Evolutionary conservation across 2,329 filamentous ascomycete species (phyloP), one percentile per base, ranked within the genome.

Genomic region (Verticillium klebahnii): DNA sequence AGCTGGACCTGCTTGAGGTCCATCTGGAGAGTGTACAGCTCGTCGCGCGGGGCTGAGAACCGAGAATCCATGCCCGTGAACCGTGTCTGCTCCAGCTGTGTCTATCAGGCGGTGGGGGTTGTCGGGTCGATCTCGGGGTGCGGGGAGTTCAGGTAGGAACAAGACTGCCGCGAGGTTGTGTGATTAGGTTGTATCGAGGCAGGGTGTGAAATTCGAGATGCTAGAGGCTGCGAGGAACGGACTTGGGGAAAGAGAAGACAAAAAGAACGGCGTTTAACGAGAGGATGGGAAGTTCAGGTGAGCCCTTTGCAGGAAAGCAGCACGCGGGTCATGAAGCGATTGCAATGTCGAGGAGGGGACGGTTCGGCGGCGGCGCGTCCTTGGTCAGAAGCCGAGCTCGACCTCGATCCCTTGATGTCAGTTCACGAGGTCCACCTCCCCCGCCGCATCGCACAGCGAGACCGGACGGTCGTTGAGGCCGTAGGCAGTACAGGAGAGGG

Each of bases 11-110:
- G 85, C 74, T 87, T 89, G 71, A 90, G 77, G 77, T 89, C 86
- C 84, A 89, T 88, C 76, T 89, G 86, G 74, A 90, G 80, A 80
- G 80, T 84, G 72, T 87, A 86, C 70, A 89, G 78, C 75, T 89
- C 86, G 79, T 89, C 86, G 71, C 85, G 83, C 69, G 81, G 80
- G 67, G 82, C 78, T 56, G 81, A 72, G 70, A 86, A 86, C 68
- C 85, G 84, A 66, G 82, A 76, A 84, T 89, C 87, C 87, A 89
- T 89, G 67, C 83, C 84, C 75, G 64, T 61, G 68, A 55, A 50
- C 9, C 56, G 60, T 61, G 59, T 12, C 4, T 50, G n/a, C 40
- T 25, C 19, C 37, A 40, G 9, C 5, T 25, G 5, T n/a, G 40
- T 50, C 40, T n/a, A 12, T 23, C 40, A 25, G 9, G 3, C 9